phyloP scores from a whole-genome alignment of 495 filamentous ascomycete genomes.

The Aspergillus incahuasiensis region DNA sequence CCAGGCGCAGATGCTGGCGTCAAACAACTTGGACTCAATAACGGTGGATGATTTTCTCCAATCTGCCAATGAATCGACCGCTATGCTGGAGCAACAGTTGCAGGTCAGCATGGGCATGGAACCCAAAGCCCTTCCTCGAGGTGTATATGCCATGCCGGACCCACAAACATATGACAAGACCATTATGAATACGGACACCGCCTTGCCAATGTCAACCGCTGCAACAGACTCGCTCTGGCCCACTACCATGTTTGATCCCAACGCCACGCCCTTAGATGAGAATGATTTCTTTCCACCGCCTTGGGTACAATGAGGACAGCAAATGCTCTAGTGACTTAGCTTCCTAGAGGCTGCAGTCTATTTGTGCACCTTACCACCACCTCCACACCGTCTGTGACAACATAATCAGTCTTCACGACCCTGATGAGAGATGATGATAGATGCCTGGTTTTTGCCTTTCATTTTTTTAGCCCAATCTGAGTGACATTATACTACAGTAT shows the following conservation, averaged over 20 bases:
- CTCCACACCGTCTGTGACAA: slow-evolving; percentile 37
- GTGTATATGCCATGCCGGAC: slow-evolving; percentile 32
- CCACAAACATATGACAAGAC: slow-evolving; percentile 23
- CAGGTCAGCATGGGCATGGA: slow-evolving; percentile 43
- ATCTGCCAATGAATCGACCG: slow-evolving; percentile 44
- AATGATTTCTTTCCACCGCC: slow-evolving; percentile 25
- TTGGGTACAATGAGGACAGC: slow-evolving; percentile 32
- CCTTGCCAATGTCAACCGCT: slow-evolving; percentile 26
- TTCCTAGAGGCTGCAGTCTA: slow-evolving; percentile 15
- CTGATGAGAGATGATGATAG: slow-evolving; percentile 54
- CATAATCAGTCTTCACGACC: slow-evolving; percentile 41
- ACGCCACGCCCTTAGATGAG: slow-evolving; percentile 33
- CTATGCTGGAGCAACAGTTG: slow-evolving; percentile 44
- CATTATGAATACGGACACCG: slow-evolving; percentile 14
- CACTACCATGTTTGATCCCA: slow-evolving; percentile 31
- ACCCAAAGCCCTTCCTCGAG: slow-evolving; percentile 33
- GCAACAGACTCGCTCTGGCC: slow-evolving; percentile 37
- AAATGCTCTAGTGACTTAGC: neutral
- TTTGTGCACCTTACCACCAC: slow-evolving; percentile 43
- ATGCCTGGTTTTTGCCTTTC: slow-evolving; percentile 37
- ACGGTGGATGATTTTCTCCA: slow-evolving; percentile 62
- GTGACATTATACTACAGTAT: slow-evolving; percentile 30
- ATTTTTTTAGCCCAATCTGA: slow-evolving; percentile 41
- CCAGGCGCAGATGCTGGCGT: slow-evolving; percentile 47
- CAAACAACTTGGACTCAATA: slow-evolving; percentile 52